Evolutionary conservation across 495 filamentous ascomycete species (phyloP).

Genomic region (Aspergillus incahuasiensis): DNA sequence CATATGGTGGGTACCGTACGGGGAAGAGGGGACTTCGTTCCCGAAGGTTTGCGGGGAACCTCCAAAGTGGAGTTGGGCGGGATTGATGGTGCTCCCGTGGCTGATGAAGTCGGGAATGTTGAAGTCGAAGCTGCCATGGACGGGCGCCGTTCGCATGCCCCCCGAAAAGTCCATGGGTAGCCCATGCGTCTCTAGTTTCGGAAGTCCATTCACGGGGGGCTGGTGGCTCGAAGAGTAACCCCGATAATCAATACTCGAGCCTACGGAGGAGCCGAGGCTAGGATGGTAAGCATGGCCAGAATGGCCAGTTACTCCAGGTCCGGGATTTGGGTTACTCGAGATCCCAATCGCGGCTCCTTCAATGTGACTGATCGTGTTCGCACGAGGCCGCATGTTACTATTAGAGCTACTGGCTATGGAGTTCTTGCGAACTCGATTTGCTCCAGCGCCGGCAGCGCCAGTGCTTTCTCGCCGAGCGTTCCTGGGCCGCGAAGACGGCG

Average conservation of each 20-base stretch:
- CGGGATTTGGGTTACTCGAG: conserved; percentile 57
- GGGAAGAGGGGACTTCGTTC: conserved; percentile 65
- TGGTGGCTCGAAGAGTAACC: conserved; percentile 66
- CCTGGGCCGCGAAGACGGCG: conserved; percentile 80
- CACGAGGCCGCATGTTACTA: conserved; percentile 75
- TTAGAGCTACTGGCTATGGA: conserved; percentile 67
- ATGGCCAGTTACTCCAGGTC: conserved; percentile 43
- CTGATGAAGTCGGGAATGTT: conserved; percentile 71
- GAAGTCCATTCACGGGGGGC: conserved; percentile 53
- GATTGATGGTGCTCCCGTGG: conserved; percentile 85
- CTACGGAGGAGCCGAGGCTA: conserved; percentile 61
- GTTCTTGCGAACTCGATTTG: conserved; percentile 83
- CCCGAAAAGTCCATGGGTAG: conserved; percentile 59
- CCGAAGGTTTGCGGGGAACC: conserved; percentile 69
- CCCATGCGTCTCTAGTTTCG: conserved; percentile 79
- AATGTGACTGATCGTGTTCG: conserved; percentile 96
- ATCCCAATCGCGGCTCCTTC: conserved; percentile 73
- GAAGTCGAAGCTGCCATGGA: conserved; percentile 61
- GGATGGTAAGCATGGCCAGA: conserved; percentile 56
- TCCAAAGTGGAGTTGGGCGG: conserved; percentile 88
- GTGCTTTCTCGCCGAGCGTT: conserved; percentile 79
- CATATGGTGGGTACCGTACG: conserved; percentile 65
- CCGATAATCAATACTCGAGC: conserved; percentile 59
- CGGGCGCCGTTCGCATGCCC: conserved; percentile 75
- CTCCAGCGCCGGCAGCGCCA: conserved; percentile 59